phyloP scores from a whole-genome alignment of 2,329 filamentous ascomycete species.

The Colletotrichum tofieldiae region DNA sequence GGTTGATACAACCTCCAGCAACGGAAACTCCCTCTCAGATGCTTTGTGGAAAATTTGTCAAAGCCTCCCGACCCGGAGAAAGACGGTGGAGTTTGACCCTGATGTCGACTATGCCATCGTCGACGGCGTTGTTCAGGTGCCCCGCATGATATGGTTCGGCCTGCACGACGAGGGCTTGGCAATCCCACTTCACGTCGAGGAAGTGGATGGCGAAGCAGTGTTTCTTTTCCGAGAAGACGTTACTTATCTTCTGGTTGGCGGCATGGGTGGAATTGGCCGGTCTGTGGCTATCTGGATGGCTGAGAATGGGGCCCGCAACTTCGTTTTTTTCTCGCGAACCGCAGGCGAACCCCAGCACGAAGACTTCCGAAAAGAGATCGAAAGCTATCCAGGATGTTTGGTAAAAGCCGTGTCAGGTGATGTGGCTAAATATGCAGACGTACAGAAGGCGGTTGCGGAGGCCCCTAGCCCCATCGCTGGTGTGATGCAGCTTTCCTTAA shows the following conservation, averaged over 20 bases:
- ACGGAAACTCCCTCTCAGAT: neutral
- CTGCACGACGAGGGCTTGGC: neutral
- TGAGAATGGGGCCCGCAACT: constrained; percentile 49
- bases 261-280: constrained; percentile 52
- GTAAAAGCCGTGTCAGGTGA: constrained; percentile 3
- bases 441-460: neutral
- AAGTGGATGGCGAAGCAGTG: constrained; percentile 17
- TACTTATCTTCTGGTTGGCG: constrained; percentile 51
- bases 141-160: constrained; percentile 42
- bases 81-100: constrained; percentile 41
- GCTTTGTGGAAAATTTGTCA: neutral
- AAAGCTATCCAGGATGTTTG: constrained; percentile 17
- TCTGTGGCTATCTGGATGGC: constrained; percentile 51
- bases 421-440: neutral
- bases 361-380: constrained; percentile 44
- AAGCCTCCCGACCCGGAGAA: constrained; percentile 18
- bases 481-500: constrained; percentile 26
- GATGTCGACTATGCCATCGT: constrained; percentile 53
- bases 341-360: constrained; percentile 30
- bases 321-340: constrained; percentile 49
- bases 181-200: neutral
- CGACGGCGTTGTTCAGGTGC: constrained; percentile 48
- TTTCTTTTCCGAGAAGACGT: constrained; percentile 20
- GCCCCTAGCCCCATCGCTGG: constrained; percentile 18
- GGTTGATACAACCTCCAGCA: neutral